Base-by-base conservation (phyloP, 2,329 filamentous ascomycete species). In the Neopestalotiopsis clavispora region DNA sequence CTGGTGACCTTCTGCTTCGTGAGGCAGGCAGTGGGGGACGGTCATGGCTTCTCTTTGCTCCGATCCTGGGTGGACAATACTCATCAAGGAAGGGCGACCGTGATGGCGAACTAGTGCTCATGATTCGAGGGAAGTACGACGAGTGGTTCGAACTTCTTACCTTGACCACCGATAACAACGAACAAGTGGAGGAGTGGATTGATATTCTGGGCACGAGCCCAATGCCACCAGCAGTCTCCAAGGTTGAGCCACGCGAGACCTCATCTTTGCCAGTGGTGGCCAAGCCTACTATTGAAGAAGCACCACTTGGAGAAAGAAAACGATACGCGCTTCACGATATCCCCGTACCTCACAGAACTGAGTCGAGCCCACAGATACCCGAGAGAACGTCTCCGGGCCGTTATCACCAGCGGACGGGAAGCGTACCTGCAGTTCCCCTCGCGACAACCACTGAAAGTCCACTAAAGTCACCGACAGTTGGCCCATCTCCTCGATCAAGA, bases 1-100 rank as follows among this genome's bases (percentile, higher is more conserved):
- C 88, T 63, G 94, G 95, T 6, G 96, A 99, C 78, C 79, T 99
- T n/a, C 87, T 99, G 28, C 92, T 99, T 68, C 95, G 95, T 73
- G 95, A 98, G 79, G 90, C 94, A n/a, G 94, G 94, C 59, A 87
- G 89, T 66, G 86, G 87, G 5, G 90, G 92, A 14, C 89, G 90
- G 66, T 84, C 85, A 34, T 98, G 94, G 90, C 87, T 99, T 4
- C 86, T 99, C 0, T 97, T 99, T 75, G 92, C 95, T n/a, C 95
- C 96, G 1, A 86, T 98, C n/a, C 86, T 91, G 20, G 86, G 89
- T 71, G 85, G 86, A 45, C 87, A 89, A 70, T 87, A 97, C 23
- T 98, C 96, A 13, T 94, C 94, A 64, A 90, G 95, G 52, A 90
- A 86, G 69, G 94, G 94, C 13, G 91, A 94, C 49, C 79, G 82